These are phyloP conservation scores for Fusarium transvaalense DNA, from an alignment of 2,329 filamentous ascomycete species.

Conservation along the genomic window DNA sequence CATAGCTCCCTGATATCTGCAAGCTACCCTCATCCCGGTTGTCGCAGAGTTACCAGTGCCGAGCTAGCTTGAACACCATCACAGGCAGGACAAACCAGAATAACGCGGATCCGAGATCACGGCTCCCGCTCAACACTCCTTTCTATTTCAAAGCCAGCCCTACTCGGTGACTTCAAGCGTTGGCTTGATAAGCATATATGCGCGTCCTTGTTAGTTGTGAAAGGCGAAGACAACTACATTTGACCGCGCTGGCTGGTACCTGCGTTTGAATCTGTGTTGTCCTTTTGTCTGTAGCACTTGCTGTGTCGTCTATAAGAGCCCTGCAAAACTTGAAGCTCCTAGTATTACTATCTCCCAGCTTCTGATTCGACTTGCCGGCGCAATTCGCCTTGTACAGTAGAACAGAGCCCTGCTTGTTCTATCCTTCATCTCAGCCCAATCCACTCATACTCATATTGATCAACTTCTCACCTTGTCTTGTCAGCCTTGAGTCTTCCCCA, in stretches of 20 bases:
- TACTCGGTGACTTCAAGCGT: slow-evolving; percentile 15
- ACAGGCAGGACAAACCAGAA: slow-evolving; percentile 17
- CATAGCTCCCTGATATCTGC: slow-evolving; percentile 32
- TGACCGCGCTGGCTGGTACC: slow-evolving; percentile 38
- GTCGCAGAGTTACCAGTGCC: slow-evolving; percentile 25
- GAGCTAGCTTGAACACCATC: slow-evolving; percentile 12
- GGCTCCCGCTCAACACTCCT: slow-evolving; percentile 30
- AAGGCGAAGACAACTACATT: slow-evolving; percentile 20
- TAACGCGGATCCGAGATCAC: slow-evolving; percentile 16
- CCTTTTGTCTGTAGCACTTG: slow-evolving; percentile 17
- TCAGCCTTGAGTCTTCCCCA: slow-evolving; percentile 32
- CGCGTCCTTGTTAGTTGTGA: slow-evolving; percentile 11
- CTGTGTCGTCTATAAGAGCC: slow-evolving; percentile 11
- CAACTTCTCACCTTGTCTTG: slow-evolving; percentile 22
- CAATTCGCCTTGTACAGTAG: slow-evolving; percentile 21
- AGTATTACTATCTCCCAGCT: slow-evolving; percentile 2
- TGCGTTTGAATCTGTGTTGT: slow-evolving; percentile 34
- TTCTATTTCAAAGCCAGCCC: slow-evolving; percentile 26
- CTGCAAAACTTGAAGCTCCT: slow-evolving; percentile 17
- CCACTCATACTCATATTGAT: slow-evolving; percentile 7
- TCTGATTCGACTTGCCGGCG: slow-evolving; percentile 12
- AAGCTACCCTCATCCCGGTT: slow-evolving; percentile 32
- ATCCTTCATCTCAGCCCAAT: slow-evolving; percentile 28
- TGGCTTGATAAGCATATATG: slow-evolving; percentile 20
- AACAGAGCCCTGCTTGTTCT: slow-evolving; percentile 7